Conservation (phyloP, 495 filamentous ascomycete species). For the Penicillium crystallinum region DNA sequence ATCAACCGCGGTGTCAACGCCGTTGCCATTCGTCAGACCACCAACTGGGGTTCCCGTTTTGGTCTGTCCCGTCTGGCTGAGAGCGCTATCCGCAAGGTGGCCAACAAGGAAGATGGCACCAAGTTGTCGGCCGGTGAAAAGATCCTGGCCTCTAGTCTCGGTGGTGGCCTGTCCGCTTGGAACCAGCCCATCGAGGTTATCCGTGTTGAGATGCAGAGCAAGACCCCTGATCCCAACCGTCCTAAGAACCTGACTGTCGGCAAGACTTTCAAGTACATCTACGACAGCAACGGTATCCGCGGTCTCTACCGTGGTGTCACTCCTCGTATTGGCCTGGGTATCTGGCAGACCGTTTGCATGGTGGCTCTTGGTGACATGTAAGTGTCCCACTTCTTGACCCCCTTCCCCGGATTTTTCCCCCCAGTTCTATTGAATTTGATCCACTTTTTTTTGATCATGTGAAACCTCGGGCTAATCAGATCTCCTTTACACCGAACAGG, state of each 20-base stretch:
- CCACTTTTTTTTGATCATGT: conserved; percentile 11
- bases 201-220: conserved; percentile 99
- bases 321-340: conserved; percentile 86
- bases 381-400: conserved; percentile 35
- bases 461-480: conserved; percentile 34
- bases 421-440: conserved; percentile 3
- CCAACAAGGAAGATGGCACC: conserved; percentile 72
- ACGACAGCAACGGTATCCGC: conserved; percentile 78
- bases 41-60: conserved; percentile 97
- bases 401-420: not conserved
- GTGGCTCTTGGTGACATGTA: conserved; percentile 98
- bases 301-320: conserved; percentile 95
- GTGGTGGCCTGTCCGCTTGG: conserved; percentile 94
- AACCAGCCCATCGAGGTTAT: conserved; percentile 99
- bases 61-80: conserved; percentile 88
- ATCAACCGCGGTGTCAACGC: conserved; percentile 99
- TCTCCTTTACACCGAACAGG: conserved; percentile 48
- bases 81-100: conserved; percentile 73
- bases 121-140: conserved; percentile 79
- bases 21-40: conserved; percentile 96
- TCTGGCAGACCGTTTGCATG: conserved; percentile 99
- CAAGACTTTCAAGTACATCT: conserved; percentile 91
- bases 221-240: conserved; percentile 93
- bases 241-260: conserved; percentile 94
- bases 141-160: conserved; percentile 78